Base-by-base conservation (phyloP, 108 stramenopile species). In the Nitzschia palea region DNA sequence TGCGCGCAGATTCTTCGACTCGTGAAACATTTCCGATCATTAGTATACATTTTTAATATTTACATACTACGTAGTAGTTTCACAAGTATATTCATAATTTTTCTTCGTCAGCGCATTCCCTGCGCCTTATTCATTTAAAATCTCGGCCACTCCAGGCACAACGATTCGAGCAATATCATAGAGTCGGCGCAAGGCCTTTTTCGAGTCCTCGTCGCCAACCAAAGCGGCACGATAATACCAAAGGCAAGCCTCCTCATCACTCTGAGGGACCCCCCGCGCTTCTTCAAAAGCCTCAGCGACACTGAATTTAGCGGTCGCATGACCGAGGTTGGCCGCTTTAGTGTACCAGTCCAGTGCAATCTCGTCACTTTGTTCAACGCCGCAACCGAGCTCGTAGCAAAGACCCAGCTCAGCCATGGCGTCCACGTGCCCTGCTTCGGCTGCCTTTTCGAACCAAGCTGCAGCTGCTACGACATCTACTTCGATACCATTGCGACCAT, bases 161-260 rank as follows among this genome's bases (percentile, higher is more conserved):
- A 94, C 93, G 61, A 90, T 94, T 45, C 90, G 75, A 42, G 93
- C 93, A 78, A 91, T 88, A 25, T 91, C 88, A 55, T 71, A 66
- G 43, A 94, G 71, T 48, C 93, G 85, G n/a, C 80, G 77, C 43
- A 94, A 61, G 5, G 88, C 89, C 30, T 68, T 55, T 59, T 82
- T 79, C 30, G 78, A 76, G 72, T 90, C 93, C 52, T 90, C 80
- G 62, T 89, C 86, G 12, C 93, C 93, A 47, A 75, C 71, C 33
- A 89, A 66, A 9, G 90, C 93, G 8, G 93, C 93, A 14, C 83
- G 78, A 69, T 87, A 86, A 77, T 91, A 94, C 93, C 93, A 94
- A 15, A 94, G 61, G 44, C 89, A 91, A 2, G 93, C 93, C 67
- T 94, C 93, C 55, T 82, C 83, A 44, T 90, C 83, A 54, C 85